phyloP scores from a whole-genome alignment of 2,329 filamentous ascomycete species.

The Cordyceps farinosa region DNA sequence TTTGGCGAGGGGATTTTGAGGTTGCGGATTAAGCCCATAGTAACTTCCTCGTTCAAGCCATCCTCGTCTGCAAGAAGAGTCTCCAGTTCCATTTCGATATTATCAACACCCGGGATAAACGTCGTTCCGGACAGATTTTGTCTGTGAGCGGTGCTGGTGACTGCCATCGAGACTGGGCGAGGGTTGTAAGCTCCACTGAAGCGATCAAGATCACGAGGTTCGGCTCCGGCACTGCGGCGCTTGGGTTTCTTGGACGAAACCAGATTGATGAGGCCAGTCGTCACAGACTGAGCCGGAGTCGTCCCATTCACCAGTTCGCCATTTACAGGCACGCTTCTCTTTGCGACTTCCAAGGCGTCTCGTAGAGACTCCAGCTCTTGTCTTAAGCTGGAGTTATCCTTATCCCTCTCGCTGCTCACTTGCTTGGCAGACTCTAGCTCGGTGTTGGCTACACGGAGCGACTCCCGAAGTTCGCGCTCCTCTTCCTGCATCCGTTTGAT shows the following conservation, averaged over 20 bases:
- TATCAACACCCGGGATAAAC: constrained; percentile 79
- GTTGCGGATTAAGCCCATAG: constrained; percentile 91
- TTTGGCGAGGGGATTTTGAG: constrained; percentile 91
- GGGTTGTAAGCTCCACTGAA: constrained; percentile 93
- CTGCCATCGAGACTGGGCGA: constrained; percentile 92
- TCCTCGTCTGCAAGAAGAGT: constrained; percentile 92
- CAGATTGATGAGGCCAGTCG: constrained; percentile 86
- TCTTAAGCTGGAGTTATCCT: constrained; percentile 78
- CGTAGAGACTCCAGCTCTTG: constrained; percentile 88
- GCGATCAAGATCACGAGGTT: constrained; percentile 79
- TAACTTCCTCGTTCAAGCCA: constrained; percentile 93
- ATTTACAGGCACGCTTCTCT: constrained; percentile 71
- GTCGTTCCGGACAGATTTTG: constrained; percentile 71
- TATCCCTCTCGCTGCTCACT: constrained; percentile 71
- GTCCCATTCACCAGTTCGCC: constrained; percentile 49
- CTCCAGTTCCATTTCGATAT: constrained; percentile 92
- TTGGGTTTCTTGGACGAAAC: constrained; percentile 97
- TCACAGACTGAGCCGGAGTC: constrained; percentile 45
- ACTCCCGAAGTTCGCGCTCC: constrained; percentile 80
- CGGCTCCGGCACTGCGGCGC: constrained; percentile 83
- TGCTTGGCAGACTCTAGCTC: constrained; percentile 79
- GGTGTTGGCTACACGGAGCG: constrained; percentile 70
- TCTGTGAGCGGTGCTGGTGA: constrained; percentile 63
- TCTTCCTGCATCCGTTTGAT: constrained; percentile 95
- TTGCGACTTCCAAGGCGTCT: constrained; percentile 86